Base-by-base conservation (phyloP, 2,329 filamentous ascomycete species). In the Penicillium sp. region DNA sequence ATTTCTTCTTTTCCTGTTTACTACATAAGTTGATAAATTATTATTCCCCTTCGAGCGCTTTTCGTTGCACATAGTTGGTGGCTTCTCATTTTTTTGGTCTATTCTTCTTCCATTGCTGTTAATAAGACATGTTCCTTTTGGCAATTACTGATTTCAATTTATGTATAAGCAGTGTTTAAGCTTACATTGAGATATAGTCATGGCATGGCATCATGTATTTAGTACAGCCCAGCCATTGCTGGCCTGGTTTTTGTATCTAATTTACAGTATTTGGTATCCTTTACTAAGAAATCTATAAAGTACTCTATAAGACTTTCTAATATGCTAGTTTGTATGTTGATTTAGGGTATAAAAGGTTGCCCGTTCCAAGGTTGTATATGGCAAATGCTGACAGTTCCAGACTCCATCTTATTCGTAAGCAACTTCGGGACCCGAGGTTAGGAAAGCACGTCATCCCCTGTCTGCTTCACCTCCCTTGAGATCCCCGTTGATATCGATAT, bases 321-420 rank as follows among this genome's bases (percentile, higher is more conserved):
- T 35, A 35, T 35, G 3, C 2, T 5, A 16, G 16, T 35, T 16
- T 35, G 31, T 35, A 14, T 5, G 6, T 16, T 35, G 5, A 35
- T 35, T 33, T 10, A 31, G n/a, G 30, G 12, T 33, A 33, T 33
- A 33, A n/a, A n/a, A n/a, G n/a, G 16, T 35, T 35, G 1, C 14
- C 31, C 31, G 14, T 35, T 31, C n/a, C n/a, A n/a, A n/a, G n/a
- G 22, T 22, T 3, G 30, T 31, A 31, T 31, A 31, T 31, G 11
- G 11, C 1, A 44, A 45, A 45, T 36, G 45, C 33, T 35, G 22
- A 46, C 22, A 40, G 35, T 53, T 67, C 65, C 61, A 69, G 66
- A 66, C 63, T 59, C 47, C 44, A 46, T 57, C 59, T 50, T 61
- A 67, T 72, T 72, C 61, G 62, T 72, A 71, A 72, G 68, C 69